Percentiles rank a stretch among this genome's conserved stretches.
These are phyloP conservation scores for Termitomyces sp. DNA, from an alignment of 1,284 basidiomycete species.

Conservation along the genomic window DNA sequence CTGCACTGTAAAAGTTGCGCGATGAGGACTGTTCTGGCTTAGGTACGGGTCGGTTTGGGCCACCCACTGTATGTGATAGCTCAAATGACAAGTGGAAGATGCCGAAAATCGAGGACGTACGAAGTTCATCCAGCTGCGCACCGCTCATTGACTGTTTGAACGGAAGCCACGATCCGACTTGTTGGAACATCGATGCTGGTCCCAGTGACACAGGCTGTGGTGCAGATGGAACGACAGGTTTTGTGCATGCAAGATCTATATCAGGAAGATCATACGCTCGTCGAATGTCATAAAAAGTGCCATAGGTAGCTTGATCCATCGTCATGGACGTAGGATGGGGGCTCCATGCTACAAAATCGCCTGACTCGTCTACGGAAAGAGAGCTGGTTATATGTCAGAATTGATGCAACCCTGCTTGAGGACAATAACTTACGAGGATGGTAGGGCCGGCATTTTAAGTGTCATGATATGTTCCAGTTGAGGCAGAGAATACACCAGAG, in stretches of 20 bases:
- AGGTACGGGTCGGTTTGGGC: slow-evolving; percentile 51
- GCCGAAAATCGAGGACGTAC: slow-evolving; percentile 33
- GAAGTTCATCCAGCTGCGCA: slow-evolving; percentile 50
- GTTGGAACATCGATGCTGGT: slow-evolving; percentile 39
- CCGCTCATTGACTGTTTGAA: slow-evolving; percentile 45
- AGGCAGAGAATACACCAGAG: slow-evolving; percentile 66
- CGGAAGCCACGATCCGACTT: slow-evolving; percentile 47
- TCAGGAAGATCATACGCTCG: slow-evolving; percentile 44
- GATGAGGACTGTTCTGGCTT: slow-evolving; percentile 11
- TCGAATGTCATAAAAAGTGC: slow-evolving; percentile 53
- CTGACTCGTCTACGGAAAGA: slow-evolving; percentile 47
- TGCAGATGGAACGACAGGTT: slow-evolving; percentile 41
- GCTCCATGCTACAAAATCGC: slow-evolving; percentile 51
- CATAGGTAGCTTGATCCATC: slow-evolving; percentile 40
- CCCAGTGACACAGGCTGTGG: slow-evolving; percentile 58
- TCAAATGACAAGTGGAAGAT: background rate
- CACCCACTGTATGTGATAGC: slow-evolving; percentile 43
- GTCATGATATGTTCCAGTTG: slow-evolving; percentile 53
- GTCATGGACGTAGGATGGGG: slow-evolving; percentile 29
- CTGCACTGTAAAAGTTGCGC: slow-evolving; percentile 13
- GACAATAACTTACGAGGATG: slow-evolving; percentile 35
- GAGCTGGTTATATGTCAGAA: slow-evolving; percentile 27
- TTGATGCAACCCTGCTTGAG: background rate
- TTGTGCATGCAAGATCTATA: slow-evolving; percentile 43
- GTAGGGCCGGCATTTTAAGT: slow-evolving; percentile 36